Evolutionary conservation across 805 yeast genomes (phyloP), one percentile per base, ranked within the genome.

Genomic region (Schwanniomyces polymorphus): DNA sequence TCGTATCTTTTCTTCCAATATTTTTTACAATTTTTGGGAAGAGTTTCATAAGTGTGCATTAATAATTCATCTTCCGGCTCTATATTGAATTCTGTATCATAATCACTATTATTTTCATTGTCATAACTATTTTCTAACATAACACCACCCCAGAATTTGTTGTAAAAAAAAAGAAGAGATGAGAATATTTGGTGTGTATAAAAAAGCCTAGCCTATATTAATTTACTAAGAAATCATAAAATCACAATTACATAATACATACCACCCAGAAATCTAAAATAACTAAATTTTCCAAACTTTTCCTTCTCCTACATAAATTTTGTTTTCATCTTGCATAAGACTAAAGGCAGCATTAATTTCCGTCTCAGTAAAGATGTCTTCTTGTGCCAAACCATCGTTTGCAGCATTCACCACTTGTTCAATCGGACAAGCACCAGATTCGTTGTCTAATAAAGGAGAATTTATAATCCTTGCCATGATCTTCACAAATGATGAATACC

Each of bases 1-100:
- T 61, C 59, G 52, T 80, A 76, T n/a, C 96, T 65, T 37, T 78
- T 75, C 18, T 62, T 63, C 91, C 91, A 88, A 62, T 78, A 84
- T 59, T 82, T 83, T 46, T 64, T 64, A 47, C 75, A 57, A 0
- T 66, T 61, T 1, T 46, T 39, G 1, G 82, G 82, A 16, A 76
- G 68, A 1, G 75, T 67, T 28, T 63, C 55, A 41, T 59, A 54
- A 7, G 65, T 65, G 44, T 69, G 79, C 68, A 68, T 70, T 35
- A 72, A 51, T 26, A 70, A 63, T 49, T 65, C 72, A 33, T 64
- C 65, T 12, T 56, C 39, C 4, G 26, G 27, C 9, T 35, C 38
- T 18, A 35, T 26, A 7, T 35, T 26, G 14, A 17, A 35, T 5
- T 17, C 38, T 21, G 12, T 5, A 17, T 17, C 11, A 7, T 5